A percentile compares a stretch with the other conserved stretches of the same genome.
Conservation (phyloP, 2,329 filamentous ascomycete genomes). For the Alternaria brassicae region DNA sequence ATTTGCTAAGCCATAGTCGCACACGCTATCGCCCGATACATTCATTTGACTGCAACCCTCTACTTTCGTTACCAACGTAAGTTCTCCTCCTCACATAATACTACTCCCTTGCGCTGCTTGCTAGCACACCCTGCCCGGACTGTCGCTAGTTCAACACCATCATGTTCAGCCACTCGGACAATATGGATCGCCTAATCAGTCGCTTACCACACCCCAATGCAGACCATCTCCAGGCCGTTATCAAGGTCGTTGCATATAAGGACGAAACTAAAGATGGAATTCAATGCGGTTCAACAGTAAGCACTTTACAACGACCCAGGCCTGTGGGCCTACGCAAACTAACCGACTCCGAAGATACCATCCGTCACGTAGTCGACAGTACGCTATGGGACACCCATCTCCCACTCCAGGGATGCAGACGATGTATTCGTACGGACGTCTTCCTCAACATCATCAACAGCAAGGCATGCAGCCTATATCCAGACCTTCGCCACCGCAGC, state of each 20-base stretch:
- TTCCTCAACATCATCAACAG: constrained; percentile 24
- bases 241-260: constrained; percentile 35
- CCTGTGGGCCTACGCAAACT: constrained; percentile 18
- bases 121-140: constrained; percentile 24
- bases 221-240: constrained; percentile 28
- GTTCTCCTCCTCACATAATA: constrained; percentile 29
- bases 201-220: constrained; percentile 36
- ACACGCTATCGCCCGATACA: constrained; percentile 48
- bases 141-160: constrained; percentile 31
- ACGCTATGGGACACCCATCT: constrained; percentile 39
- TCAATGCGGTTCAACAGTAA: constrained; percentile 53
- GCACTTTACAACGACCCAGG: constrained; percentile 20
- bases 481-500: constrained; percentile 42
- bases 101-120: constrained; percentile 39
- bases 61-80: constrained; percentile 37
- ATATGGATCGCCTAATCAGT: constrained; percentile 29
- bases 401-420: constrained; percentile 41
- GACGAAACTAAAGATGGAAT: constrained; percentile 51
- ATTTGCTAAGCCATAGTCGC: constrained; percentile 38
- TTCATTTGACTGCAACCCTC: constrained; percentile 42
- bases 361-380: constrained; percentile 47
- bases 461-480: constrained; percentile 36
- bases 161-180: constrained; percentile 22
- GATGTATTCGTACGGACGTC: constrained; percentile 47
- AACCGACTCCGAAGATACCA: constrained; percentile 46